Conservation (phyloP, 2,329 filamentous ascomycete genomes). For the Xylariaceae sp. region DNA sequence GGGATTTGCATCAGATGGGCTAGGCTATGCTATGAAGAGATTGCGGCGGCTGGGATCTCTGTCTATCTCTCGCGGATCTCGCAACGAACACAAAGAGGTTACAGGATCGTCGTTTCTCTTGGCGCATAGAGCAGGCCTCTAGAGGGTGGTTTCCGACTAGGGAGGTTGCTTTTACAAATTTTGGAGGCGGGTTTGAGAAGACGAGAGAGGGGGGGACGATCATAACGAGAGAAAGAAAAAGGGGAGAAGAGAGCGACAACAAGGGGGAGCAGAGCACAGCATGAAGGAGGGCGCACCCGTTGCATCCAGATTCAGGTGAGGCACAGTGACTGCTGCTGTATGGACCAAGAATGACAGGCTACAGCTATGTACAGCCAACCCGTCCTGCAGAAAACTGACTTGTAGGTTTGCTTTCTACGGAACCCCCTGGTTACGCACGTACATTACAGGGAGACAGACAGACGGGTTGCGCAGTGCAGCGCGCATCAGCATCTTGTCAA, state of each 20-base stretch:
- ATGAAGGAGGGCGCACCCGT: conserved; percentile 7
- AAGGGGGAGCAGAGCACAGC: not conserved
- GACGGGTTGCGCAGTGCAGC: no score
- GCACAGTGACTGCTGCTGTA: conserved; percentile 5
- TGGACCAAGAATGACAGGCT: conserved; percentile 1
- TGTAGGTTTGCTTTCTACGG: not conserved
- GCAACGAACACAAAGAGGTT: not conserved
- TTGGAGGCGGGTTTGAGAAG: not conserved
- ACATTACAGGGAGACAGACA: no score
- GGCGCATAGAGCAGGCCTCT: conserved; percentile 12
- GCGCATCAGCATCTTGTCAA: not conserved
- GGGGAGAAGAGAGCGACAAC: not conserved
- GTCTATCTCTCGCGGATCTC: no score
- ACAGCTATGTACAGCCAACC: not conserved
- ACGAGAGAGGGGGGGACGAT: not conserved
- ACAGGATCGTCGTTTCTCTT: conserved; percentile 11
- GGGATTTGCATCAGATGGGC: not conserved
- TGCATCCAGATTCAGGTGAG: conserved; percentile 16
- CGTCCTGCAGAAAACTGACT: conserved; percentile 13
- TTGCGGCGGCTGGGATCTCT: not conserved
- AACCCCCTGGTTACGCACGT: no score
- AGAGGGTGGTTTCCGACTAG: not conserved
- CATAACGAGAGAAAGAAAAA: not conserved
- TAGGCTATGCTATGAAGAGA: not conserved
- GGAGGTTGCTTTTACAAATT: not conserved